Percentiles rank a stretch among this genome's conserved stretches.
These are phyloP conservation scores for Microdochium trichocladiopsis DNA, from an alignment of 2,329 filamentous ascomycete genomes.

Conservation along the genomic window DNA sequence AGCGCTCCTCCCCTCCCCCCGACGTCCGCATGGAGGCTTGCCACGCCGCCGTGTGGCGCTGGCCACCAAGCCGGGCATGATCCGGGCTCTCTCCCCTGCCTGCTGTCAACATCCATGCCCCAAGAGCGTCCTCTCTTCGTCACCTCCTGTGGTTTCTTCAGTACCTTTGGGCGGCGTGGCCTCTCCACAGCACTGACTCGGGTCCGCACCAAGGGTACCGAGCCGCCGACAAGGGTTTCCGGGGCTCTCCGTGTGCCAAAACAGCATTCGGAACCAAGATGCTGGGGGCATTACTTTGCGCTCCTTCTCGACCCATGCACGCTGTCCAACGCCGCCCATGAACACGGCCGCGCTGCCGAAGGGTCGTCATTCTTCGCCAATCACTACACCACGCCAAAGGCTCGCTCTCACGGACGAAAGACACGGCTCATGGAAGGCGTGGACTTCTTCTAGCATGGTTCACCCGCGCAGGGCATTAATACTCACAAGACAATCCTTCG, in stretches of 20 bases:
- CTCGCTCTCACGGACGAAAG: background rate
- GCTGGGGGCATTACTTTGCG: background rate
- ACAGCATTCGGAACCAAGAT: constrained; percentile 37
- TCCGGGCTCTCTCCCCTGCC: background rate
- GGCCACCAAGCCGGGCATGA: background rate
- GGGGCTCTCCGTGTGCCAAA: constrained; percentile 38
- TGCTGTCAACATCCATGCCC: background rate
- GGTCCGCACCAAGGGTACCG: background rate
- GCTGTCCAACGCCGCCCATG: no score
- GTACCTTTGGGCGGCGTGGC: no score
- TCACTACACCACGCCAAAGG: background rate
- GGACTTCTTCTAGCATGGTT: background rate
- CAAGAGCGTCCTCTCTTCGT: background rate
- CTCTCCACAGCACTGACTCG: background rate
- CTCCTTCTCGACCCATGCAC: background rate
- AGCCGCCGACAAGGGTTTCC: constrained; percentile 14
- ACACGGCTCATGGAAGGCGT: background rate
- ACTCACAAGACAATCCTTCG: background rate
- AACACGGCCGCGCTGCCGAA: no score
- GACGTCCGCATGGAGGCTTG: background rate
- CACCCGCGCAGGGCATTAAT: background rate
- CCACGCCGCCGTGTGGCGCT: background rate
- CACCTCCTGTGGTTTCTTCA: background rate
- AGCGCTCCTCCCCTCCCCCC: background rate
- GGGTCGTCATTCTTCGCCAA: no score